Base-by-base conservation (phyloP, 1,139 yeast species). In the Wickerhamiella pararugosa region DNA sequence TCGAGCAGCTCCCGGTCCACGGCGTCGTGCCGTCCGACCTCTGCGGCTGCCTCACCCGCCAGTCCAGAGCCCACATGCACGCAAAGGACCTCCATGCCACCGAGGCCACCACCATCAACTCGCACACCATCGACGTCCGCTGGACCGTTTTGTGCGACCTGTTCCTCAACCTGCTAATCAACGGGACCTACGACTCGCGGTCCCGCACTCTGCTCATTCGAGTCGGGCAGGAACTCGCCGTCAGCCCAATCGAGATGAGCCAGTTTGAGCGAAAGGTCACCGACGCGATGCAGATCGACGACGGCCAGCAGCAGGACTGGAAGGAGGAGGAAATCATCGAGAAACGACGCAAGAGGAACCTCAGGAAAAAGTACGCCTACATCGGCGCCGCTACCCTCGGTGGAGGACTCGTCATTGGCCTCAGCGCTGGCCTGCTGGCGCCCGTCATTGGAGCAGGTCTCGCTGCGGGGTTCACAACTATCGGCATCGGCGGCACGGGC, bases 391-490 rank as follows among this genome's bases (percentile, higher is more conserved):
- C 98, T 0, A 90, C 97, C 3, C 69, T 87, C n/a, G 97, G 98
- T 10, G 99, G 99, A 1, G 87, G 95, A 0, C 66, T 92, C 29
- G 94, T 93, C 1, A 75, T 92, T 46, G 98, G 98, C 1, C 66
- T 92, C 29, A 83, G 96, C 44, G 97, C 95, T 9, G 99, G 99
- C 2, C 63, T 92, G 39, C 65, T 92, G 40, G 98, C 98, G 0
- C 99, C 99, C 0, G 94, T 92, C 4, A 92, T 92, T 54, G 98
- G 98, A 37, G 97, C 97, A 1, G 98, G 99, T 52, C 59, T 92
- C 27, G 98, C 98, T 2, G 97, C 98, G 2, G 99, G 98, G 7
- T 67, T 92, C 37, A 79, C 97, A 0, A 90, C 98, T 0, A 76
- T 90, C 29, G 99, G 99, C 27, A 81, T 92, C 27, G 69, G 83